phyloP scores from a whole-genome alignment of 2,329 filamentous ascomycete species.

The Arthroderma uncinatum region DNA sequence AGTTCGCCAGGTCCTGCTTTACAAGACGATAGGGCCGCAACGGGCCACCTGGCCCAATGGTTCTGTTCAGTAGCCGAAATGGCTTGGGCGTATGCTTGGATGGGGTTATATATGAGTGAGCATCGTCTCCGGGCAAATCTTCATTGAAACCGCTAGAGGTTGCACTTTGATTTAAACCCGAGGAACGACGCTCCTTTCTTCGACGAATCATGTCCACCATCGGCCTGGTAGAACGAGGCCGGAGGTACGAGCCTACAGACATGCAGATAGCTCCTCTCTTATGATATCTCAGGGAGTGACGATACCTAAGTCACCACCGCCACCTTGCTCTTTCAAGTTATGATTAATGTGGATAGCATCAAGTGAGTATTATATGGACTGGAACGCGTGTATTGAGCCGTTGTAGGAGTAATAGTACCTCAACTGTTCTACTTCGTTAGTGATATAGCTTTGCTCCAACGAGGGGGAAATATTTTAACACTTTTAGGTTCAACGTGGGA shows the following conservation, averaged over 20 bases:
- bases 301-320: background rate
- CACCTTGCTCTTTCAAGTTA: background rate
- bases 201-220: background rate
- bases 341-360: background rate
- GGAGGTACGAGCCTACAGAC: background rate
- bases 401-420: background rate
- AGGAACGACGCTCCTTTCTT: background rate
- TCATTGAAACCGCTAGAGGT: background rate
- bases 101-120: conserved; percentile 28
- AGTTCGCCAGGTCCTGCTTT: conserved; percentile 39
- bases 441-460: background rate
- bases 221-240: background rate
- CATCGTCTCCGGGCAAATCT: conserved; percentile 18
- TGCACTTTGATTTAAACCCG: background rate
- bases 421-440: background rate
- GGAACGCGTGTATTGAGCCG: background rate
- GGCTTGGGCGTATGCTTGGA: conserved; percentile 27
- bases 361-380: background rate
- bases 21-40: conserved; percentile 45
- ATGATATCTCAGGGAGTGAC: no score
- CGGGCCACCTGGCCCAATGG: conserved; percentile 30
- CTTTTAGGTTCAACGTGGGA: background rate
- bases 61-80: background rate
- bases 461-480: background rate
- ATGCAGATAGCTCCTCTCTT: background rate